Evolutionary conservation across 805 yeast species (phyloP), one percentile per base, ranked within the genome.

Genomic region (Ogataea nitratoaversa): DNA sequence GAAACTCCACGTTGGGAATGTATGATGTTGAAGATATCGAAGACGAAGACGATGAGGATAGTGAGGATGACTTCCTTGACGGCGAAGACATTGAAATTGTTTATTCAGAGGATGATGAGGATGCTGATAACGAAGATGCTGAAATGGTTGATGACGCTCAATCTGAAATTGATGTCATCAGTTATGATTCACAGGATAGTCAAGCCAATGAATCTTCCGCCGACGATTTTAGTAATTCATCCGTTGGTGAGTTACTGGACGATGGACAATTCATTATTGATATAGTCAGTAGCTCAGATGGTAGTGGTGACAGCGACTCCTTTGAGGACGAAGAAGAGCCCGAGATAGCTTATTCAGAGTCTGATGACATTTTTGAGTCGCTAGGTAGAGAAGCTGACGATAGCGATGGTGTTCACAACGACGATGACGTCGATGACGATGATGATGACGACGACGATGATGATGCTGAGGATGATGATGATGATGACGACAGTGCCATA

Each of bases 1-100:
- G 83, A 30, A 90, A 93, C 57, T 90, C 97, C 0, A 86, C 97
- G 0, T 68, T 91, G 30, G 97, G 96, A 2, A 90, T 91, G 95
- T 91, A 84, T 57, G 97, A 91, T 52, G 81, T 85, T 30, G 85
- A 74, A 25, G 93, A 82, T 37, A 72, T 76, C 27, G 68, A 63
- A 12, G 62, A 56, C 27, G 66, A 56, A 19, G 63, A 54, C n/a
- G 66, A 54, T 17, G 61, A 48, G 6, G 59, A 50, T 9, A 62
- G 55, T 18, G 61, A 52, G 7, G 58, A 49, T 16, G 66, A 51
- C n/a, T 57, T 54, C 36, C 44, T 56, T 7, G 55, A 47, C 29
- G 60, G 56, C 5, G 68, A 59, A 17, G 68, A 62, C 38, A 47
- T 60, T 30, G 66, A 62, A 28, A 49, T 55, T 36, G 53, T 52